These are phyloP conservation scores for Corylus heterophylla DNA, from an alignment of 306 rosid species.

Conservation along the genomic window DNA sequence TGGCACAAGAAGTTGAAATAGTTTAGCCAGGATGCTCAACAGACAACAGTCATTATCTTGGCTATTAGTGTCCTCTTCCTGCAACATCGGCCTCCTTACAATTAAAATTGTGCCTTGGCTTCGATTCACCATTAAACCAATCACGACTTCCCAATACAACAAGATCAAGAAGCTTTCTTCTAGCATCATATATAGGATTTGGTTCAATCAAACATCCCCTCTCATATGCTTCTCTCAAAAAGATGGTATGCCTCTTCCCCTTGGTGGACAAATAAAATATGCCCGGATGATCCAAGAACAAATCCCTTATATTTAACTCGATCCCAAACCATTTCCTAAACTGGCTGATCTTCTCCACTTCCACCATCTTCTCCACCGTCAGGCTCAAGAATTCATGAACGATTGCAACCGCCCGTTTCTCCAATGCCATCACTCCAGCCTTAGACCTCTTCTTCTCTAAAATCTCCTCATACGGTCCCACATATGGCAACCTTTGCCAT, in stretches of 20 bases:
- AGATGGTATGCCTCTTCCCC: conserved; percentile 86
- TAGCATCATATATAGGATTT: conserved; percentile 74
- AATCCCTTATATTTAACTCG: conserved; percentile 69
- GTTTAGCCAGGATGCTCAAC: not conserved
- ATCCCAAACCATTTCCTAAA: conserved; percentile 63
- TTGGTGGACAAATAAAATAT: conserved; percentile 84
- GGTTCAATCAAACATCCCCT: conserved; percentile 72
- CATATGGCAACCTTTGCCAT: conserved; percentile 77
- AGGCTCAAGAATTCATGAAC: conserved; percentile 86
- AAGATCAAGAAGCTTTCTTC: conserved; percentile 85
- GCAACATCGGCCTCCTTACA: conserved; percentile 22
- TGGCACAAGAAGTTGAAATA: not conserved
- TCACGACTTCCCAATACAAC: conserved; percentile 65
- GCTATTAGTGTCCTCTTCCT: conserved; percentile 17
- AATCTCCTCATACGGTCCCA: conserved; percentile 71
- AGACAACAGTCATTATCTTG: not conserved
- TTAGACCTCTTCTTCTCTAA: conserved; percentile 47
- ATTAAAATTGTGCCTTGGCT: conserved; percentile 32
- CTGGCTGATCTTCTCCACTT: conserved; percentile 77
- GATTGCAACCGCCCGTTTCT: conserved; percentile 78
- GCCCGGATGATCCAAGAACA: conserved; percentile 83
- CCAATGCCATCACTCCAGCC: conserved; percentile 52
- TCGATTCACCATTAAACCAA: conserved; percentile 42
- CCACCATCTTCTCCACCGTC: conserved; percentile 93
- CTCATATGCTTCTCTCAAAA: conserved; percentile 92